These are phyloP conservation scores for Chalciporus sphaerocephalus DNA, from an alignment of 768 basidiomycete species.

Conservation along the genomic window DNA sequence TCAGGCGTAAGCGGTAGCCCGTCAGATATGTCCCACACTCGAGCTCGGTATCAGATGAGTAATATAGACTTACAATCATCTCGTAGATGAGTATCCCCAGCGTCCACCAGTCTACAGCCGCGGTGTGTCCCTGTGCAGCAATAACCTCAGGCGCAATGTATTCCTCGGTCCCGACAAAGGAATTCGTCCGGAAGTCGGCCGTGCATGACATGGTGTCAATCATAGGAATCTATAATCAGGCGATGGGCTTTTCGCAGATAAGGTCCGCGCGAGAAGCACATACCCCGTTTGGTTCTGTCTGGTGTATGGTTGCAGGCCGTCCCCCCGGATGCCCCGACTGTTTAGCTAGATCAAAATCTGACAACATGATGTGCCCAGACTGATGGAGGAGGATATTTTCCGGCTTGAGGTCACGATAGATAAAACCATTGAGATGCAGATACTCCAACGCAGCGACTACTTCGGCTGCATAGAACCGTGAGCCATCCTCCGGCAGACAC, in stretches of 20 bases:
- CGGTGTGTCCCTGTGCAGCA: constrained; percentile 92
- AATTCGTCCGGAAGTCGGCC: constrained; percentile 96
- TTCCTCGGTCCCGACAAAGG: constrained; percentile 99
- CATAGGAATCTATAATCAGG: constrained; percentile 64
- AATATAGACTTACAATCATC: constrained; percentile 79
- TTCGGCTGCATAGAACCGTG: constrained; percentile 97
- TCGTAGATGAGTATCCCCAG: constrained; percentile 97
- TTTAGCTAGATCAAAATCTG: constrained; percentile 98
- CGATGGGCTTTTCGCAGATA: constrained; percentile 6
- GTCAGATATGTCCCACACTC: constrained; percentile 27
- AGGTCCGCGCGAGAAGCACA: constrained; percentile 25
- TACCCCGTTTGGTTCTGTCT: constrained; percentile 85
- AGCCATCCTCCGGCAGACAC: constrained; percentile 91
- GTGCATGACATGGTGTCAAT: constrained; percentile 98
- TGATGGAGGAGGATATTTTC: constrained; percentile 98
- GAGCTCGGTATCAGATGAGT: constrained; percentile 18
- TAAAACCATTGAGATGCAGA: constrained; percentile 98
- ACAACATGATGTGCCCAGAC: constrained; percentile 98
- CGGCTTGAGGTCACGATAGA: constrained; percentile 98
- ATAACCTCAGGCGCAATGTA: constrained; percentile 99
- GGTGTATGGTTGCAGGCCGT: constrained; percentile 82
- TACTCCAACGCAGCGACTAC: constrained; percentile 97
- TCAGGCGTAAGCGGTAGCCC: constrained; percentile 31
- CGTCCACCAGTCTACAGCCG: constrained; percentile 99
- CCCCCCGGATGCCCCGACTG: constrained; percentile 84